These are phyloP conservation scores for Cryptosporidium bovis DNA, from an alignment of 169 alveolate species.

Conservation along the genomic window DNA sequence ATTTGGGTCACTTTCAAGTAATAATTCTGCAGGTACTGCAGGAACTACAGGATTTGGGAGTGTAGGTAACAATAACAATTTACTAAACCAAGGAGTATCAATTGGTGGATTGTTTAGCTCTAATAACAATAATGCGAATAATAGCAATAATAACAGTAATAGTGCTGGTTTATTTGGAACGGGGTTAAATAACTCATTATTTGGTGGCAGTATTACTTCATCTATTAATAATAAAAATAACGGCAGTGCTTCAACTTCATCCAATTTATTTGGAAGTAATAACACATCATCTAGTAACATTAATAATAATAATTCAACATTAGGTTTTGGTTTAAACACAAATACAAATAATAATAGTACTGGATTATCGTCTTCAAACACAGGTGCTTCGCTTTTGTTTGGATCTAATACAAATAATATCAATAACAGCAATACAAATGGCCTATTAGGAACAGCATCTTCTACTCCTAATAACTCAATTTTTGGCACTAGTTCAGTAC, in stretches of 20 bases:
- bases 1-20: neutral
- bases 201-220: neutral
- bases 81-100: too few relatives aligned
- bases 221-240: neutral
- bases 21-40: neutral
- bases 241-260: neutral
- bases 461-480: neutral
- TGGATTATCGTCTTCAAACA: neutral
- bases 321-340: neutral
- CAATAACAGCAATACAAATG: neutral
- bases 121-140: neutral
- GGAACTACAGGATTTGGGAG: neutral
- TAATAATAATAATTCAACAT: neutral
- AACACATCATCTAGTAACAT: neutral
- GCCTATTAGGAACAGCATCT: neutral
- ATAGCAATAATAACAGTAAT: neutral
- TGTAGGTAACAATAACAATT: neutral
- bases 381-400: constrained; percentile 7
- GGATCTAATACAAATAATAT: constrained; percentile 15
- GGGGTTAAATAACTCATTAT: neutral
- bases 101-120: neutral
- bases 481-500: neutral
- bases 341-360: neutral
- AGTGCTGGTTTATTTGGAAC: constrained; percentile 27
- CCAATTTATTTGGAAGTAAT: constrained; percentile 1